Percentiles rank a stretch among this genome's conserved stretches.
Evolutionary conservation across 2,329 filamentous ascomycete species (phyloP).

Genomic region (Sporothrix variecibatus): DNA sequence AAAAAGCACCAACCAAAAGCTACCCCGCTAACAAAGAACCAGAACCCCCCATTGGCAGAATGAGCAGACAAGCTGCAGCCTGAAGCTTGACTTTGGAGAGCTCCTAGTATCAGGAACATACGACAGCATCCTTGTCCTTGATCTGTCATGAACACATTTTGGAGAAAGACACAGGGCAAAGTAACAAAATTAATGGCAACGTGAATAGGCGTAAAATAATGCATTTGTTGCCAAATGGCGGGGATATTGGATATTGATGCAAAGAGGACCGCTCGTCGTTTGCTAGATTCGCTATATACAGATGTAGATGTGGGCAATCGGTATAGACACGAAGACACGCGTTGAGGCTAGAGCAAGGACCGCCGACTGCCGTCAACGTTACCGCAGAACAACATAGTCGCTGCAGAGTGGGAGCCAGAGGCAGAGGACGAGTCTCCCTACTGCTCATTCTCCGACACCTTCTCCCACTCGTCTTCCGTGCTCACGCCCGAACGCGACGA

Average conservation of each 20-base stretch:
- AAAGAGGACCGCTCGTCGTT: background rate
- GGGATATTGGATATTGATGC: constrained; percentile 1
- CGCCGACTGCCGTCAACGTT: background rate
- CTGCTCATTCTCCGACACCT: constrained; percentile 74
- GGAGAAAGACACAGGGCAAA: too few relatives aligned
- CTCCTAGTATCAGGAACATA: background rate
- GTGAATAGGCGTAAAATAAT: background rate
- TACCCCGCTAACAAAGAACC: constrained; percentile 11
- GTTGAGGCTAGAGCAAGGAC: background rate
- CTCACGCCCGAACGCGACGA: constrained; percentile 62
- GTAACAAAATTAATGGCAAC: too few relatives aligned
- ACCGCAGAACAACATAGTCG: background rate
- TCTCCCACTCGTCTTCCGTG: constrained; percentile 98
- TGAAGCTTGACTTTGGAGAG: background rate
- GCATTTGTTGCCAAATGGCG: background rate
- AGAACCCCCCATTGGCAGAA: background rate
- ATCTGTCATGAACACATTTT: too few relatives aligned
- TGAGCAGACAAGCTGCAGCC: background rate
- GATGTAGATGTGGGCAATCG: background rate
- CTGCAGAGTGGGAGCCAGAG: background rate
- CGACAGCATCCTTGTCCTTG: too few relatives aligned
- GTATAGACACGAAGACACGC: background rate
- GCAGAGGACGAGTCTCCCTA: background rate
- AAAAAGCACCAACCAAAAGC: constrained; percentile 5
- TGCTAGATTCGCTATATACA: constrained; percentile 38